A percentile compares a stretch with the other conserved stretches of the same genome.
These are phyloP conservation scores for Tylopilus subfusipes DNA, from an alignment of 768 basidiomycete genomes.

Conservation along the genomic window DNA sequence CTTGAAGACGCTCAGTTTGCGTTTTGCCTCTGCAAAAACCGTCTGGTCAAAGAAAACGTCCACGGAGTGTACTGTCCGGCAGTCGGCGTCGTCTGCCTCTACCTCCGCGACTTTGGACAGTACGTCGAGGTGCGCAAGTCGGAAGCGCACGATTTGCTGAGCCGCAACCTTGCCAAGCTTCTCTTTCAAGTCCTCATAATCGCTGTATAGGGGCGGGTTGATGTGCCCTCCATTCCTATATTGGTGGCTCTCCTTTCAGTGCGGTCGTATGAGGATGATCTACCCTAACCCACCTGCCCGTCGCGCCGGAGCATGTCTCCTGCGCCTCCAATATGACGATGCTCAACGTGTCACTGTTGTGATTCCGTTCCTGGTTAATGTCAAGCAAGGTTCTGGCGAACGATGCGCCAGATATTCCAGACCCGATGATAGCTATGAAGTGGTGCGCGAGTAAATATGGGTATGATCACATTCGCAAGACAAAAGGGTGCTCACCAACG, in stretches of 20 bases:
- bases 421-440: slow-evolving; percentile 46
- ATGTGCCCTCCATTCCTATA: slow-evolving; percentile 50
- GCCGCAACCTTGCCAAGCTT: slow-evolving; percentile 39
- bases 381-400: slow-evolving; percentile 39
- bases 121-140: slow-evolving; percentile 36
- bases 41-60: slow-evolving; percentile 34
- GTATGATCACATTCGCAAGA: neutral
- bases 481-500: slow-evolving; percentile 34
- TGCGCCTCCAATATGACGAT: slow-evolving; percentile 63
- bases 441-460: neutral
- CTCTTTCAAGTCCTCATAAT: slow-evolving; percentile 39
- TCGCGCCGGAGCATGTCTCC: slow-evolving; percentile 52
- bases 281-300: slow-evolving; percentile 39
- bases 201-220: slow-evolving; percentile 46
- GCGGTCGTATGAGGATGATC: neutral
- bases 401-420: slow-evolving; percentile 49
- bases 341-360: slow-evolving; percentile 18
- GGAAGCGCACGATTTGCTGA: slow-evolving; percentile 38
- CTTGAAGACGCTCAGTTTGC: slow-evolving; percentile 42
- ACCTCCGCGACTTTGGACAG: slow-evolving; percentile 29
- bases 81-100: slow-evolving; percentile 28
- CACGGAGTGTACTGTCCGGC: slow-evolving; percentile 32
- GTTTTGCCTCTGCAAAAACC: slow-evolving; percentile 38
- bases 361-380: slow-evolving; percentile 21
- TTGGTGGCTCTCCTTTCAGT: neutral